Base-by-base conservation (phyloP, 1,284 basidiomycete species). In the Irpex sp. region DNA sequence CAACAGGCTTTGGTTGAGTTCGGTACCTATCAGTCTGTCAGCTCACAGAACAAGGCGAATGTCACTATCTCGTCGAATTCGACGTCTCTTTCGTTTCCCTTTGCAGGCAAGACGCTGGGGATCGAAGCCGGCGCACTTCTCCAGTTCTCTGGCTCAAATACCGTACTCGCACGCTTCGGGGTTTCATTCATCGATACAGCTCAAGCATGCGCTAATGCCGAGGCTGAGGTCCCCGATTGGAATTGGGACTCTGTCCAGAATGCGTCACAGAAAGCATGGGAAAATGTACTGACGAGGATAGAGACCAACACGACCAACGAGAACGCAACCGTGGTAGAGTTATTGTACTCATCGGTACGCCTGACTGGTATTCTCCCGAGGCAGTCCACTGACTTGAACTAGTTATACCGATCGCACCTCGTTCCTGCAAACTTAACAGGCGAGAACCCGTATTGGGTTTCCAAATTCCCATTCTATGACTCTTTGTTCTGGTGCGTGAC, bases 371-470 rank as follows among this genome's bases (percentile, higher is more conserved):
- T 40, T 13, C 38, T 5, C 13, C 13, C n/a, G n/a, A 34, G 6
- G 31, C 31, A 34, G 5, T 4, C 31, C 31, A 34, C 31, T 34
- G 0, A 34, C 5, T 47, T 11, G 40, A 47, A 13, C n/a, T 15
- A 82, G 81, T 75, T 84, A 21, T 85, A 84, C 67, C 80, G 82
- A 44, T 74, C 79, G 0, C 79, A 79, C 34, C 74, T 85, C 34
- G 81, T 83, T 1, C 83, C 83, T 4, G 82, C 81, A 7, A 84
- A 84, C 64, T 66, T 83, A 61, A 84, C 83, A 0, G 75, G 70
- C 44, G 83, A 85, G 68, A 67, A 67, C 59, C 65, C 66, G 34
- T 67, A 67, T 59, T 67, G 66, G 66, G 70, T 68, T 2, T 78
- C 78, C 1, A 66, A 73, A 3, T 77, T 74, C 68, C 79, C 80